These are phyloP conservation scores for Fusarium sp. DNA, from an alignment of 2,329 filamentous ascomycete species.

Conservation along the genomic window DNA sequence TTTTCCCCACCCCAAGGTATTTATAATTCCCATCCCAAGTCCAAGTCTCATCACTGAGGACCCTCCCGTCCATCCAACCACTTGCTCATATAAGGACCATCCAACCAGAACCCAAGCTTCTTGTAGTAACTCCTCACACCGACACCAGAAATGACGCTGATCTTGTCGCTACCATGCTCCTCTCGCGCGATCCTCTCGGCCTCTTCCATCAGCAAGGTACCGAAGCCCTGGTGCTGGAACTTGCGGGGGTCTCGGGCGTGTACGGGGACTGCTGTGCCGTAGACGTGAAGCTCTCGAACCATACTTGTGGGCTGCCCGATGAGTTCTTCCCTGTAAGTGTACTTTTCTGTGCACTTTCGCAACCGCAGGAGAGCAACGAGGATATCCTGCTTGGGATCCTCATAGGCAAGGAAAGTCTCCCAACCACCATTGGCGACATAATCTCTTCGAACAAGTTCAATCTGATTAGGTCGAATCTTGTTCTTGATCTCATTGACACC, in stretches of 20 bases:
- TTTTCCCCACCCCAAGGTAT: slow-evolving; percentile 30
- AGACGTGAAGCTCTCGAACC: slow-evolving; percentile 94
- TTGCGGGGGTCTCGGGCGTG: slow-evolving; percentile 94
- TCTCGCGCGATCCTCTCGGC: slow-evolving; percentile 93
- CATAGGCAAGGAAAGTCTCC: slow-evolving; percentile 98
- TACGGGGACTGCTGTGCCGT: slow-evolving; percentile 95
- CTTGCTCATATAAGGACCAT: slow-evolving; percentile 85
- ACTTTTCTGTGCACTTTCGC: slow-evolving; percentile 87
- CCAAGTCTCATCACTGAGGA: slow-evolving; percentile 22
- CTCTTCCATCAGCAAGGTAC: slow-evolving; percentile 96
- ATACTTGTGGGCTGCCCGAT: slow-evolving; percentile 86
- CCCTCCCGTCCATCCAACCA: slow-evolving; percentile 61
- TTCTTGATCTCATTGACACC: slow-evolving; percentile 99
- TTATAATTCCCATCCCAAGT: slow-evolving; percentile 12
- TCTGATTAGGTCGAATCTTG: slow-evolving; percentile 95
- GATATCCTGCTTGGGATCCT: slow-evolving; percentile 98
- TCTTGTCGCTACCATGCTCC: slow-evolving; percentile 92
- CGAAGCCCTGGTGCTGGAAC: slow-evolving; percentile 98
- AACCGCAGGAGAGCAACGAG: slow-evolving; percentile 88
- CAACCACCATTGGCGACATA: slow-evolving; percentile 96
- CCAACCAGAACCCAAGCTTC: slow-evolving; percentile 90
- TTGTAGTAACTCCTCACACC: slow-evolving; percentile 95
- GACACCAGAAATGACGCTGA: slow-evolving; percentile 97
- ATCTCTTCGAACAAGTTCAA: slow-evolving; percentile 92
- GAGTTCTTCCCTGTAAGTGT: slow-evolving; percentile 91